A percentile compares a stretch with the other conserved stretches of the same genome.
These are phyloP conservation scores for Morella rubra DNA, from an alignment of 306 rosid species.

Conservation along the genomic window DNA sequence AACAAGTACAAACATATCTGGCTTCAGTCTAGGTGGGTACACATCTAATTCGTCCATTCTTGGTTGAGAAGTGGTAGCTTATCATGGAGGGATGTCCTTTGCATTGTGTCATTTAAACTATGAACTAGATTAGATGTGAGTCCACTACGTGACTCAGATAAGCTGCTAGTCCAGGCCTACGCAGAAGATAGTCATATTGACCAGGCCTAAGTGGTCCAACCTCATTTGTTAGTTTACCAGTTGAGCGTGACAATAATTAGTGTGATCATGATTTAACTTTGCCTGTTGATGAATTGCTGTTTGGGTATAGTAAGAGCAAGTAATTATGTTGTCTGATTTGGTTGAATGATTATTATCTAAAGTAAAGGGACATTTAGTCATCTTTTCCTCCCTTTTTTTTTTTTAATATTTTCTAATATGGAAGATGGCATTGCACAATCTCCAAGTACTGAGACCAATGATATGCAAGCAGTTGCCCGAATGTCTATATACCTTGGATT, in stretches of 20 bases:
- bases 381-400: background rate
- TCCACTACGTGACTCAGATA: background rate
- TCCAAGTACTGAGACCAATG: background rate
- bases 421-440: background rate
- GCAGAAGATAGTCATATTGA: background rate
- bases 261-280: background rate
- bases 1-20: constrained; percentile 79
- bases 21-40: constrained; percentile 72
- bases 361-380: constrained; percentile 15
- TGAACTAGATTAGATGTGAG: background rate
- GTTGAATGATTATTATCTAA: constrained; percentile 8
- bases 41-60: constrained; percentile 12
- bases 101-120: background rate
- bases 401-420: background rate
- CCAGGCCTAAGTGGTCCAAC: background rate
- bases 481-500: background rate
- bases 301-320: background rate
- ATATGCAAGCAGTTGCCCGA: background rate
- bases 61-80: background rate
- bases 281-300: background rate
- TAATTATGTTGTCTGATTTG: constrained; percentile 22
- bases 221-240: background rate
- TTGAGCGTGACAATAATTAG: constrained; percentile 3
- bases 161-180: constrained; percentile 1
- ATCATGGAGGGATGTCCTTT: background rate